These are phyloP conservation scores for Arthrobotrys megalospora DNA, from an alignment of 2,329 filamentous ascomycete species.

Conservation along the genomic window DNA sequence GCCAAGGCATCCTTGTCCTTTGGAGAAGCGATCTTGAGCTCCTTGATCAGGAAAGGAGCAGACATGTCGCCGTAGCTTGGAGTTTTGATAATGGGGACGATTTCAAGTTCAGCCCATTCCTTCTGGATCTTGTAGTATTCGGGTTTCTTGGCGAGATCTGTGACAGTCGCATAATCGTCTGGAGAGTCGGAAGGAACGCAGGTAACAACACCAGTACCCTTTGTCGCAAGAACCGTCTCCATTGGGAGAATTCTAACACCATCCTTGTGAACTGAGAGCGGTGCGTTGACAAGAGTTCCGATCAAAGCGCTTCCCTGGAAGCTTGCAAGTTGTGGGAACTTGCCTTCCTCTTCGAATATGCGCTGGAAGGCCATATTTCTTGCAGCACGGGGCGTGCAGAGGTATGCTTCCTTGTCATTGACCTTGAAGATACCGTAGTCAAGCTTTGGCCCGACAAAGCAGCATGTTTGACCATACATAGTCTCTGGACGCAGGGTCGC, in stretches of 20 bases:
- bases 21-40: constrained; percentile 95
- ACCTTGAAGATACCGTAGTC: constrained; percentile 90
- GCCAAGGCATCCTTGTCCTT: constrained; percentile 93
- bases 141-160: constrained; percentile 92
- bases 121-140: constrained; percentile 97
- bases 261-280: constrained; percentile 85
- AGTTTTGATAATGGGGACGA: constrained; percentile 89
- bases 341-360: constrained; percentile 82
- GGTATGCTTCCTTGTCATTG: constrained; percentile 82
- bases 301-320: constrained; percentile 84
- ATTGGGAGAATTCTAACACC: constrained; percentile 93
- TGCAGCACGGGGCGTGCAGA: constrained; percentile 85
- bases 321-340: constrained; percentile 81
- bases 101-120: constrained; percentile 94
- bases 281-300: constrained; percentile 90
- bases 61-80: constrained; percentile 88
- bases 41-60: constrained; percentile 86
- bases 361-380: constrained; percentile 98
- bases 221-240: constrained; percentile 91
- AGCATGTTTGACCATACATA: constrained; percentile 98
- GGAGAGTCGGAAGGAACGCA: constrained; percentile 96
- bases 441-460: constrained; percentile 92
- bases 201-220: constrained; percentile 96
- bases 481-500: constrained; percentile 95
- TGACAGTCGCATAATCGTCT: constrained; percentile 91